These are phyloP conservation scores for Cyclotella distinguenda DNA, from an alignment of 108 stramenopile species.

Conservation along the genomic window DNA sequence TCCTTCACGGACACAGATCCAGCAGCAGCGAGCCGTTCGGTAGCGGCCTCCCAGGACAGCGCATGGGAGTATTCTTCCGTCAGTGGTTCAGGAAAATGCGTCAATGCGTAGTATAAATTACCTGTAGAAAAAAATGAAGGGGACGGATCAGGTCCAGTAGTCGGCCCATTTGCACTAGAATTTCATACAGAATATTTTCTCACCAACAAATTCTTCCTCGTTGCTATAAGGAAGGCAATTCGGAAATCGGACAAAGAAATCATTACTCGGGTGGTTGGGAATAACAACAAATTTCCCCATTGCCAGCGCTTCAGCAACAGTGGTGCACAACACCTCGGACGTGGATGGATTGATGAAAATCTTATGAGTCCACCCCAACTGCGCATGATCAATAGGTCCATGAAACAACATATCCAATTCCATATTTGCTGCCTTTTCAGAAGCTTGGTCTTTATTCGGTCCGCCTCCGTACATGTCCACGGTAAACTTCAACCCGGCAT, in stretches of 20 bases:
- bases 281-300: slow-evolving; percentile 92
- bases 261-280: slow-evolving; percentile 75
- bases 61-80: slow-evolving; percentile 60
- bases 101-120: slow-evolving; percentile 82
- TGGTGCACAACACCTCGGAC: slow-evolving; percentile 88
- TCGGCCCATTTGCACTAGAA: neutral
- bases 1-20: slow-evolving; percentile 67
- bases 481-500: slow-evolving; percentile 57
- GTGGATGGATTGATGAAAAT: slow-evolving; percentile 87
- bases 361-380: slow-evolving; percentile 65
- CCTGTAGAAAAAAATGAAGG: slow-evolving; percentile 17
- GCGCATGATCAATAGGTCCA: slow-evolving; percentile 82
- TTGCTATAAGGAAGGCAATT: slow-evolving; percentile 82
- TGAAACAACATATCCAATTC: slow-evolving; percentile 73
- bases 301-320: slow-evolving; percentile 88
- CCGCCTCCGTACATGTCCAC: slow-evolving; percentile 88
- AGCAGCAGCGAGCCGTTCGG: slow-evolving; percentile 71
- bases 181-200: neutral
- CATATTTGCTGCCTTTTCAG: slow-evolving; percentile 52
- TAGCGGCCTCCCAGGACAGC: slow-evolving; percentile 87
- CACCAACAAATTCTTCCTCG: slow-evolving; percentile 81
- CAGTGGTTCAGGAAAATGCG: slow-evolving; percentile 80
- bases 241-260: slow-evolving; percentile 84
- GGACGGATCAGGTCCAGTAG: neutral
- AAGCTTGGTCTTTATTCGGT: slow-evolving; percentile 72